Conservation (phyloP, 257 asterid genomes). For the Nicotiana obtusifolia region DNA sequence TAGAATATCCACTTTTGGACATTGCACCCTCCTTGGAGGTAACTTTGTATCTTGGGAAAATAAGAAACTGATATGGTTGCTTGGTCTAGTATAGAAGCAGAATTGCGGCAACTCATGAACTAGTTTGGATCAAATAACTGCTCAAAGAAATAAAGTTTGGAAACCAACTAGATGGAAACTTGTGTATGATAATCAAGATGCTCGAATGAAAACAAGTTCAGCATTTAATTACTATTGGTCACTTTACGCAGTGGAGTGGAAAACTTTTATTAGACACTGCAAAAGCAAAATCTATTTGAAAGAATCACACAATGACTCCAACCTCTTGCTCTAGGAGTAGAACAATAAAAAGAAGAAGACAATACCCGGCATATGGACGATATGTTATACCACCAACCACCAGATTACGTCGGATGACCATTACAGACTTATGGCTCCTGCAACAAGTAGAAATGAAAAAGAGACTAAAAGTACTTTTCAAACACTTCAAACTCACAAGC, state of each 20-base stretch:
- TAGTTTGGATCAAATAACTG: too few relatives aligned
- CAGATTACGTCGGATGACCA: conserved; percentile 73
- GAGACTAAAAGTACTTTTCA: conserved; percentile 1
- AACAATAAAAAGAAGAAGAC: conserved; percentile 9
- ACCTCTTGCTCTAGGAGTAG: conserved; percentile 5
- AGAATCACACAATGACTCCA: background rate
- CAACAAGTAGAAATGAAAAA: conserved; percentile 21
- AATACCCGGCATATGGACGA: conserved; percentile 82
- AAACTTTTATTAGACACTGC: background rate
- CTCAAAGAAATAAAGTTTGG: too few relatives aligned
- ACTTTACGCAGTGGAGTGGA: background rate
- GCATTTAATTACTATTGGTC: background rate
- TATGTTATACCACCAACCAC: conserved; percentile 99
- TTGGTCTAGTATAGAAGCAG: too few relatives aligned
- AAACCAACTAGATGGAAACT: too few relatives aligned
- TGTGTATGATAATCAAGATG: too few relatives aligned
- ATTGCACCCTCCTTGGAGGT: background rate
- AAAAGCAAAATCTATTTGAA: background rate
- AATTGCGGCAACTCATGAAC: too few relatives aligned
- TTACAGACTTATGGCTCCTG: conserved; percentile 94
- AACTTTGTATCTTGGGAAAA: background rate
- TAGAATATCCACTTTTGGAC: background rate
- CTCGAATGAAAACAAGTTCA: background rate
- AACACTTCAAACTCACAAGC: background rate
- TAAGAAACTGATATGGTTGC: background rate